Evolutionary conservation across 2,329 filamentous ascomycete species (phyloP).

Genomic region (Chrysosporium keratinophilum): DNA sequence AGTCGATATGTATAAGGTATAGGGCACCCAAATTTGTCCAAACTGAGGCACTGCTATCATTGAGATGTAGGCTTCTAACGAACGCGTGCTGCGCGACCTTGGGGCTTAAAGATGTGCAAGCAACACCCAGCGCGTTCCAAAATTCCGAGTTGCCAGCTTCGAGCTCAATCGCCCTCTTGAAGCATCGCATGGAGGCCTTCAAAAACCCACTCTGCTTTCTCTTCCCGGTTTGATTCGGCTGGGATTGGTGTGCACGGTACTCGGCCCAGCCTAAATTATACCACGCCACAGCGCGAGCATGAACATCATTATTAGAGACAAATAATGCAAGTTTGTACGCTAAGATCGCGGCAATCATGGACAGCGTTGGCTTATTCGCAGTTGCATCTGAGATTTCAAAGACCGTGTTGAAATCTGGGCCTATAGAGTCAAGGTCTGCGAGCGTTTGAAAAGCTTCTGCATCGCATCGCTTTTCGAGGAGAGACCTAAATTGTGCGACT

Average conservation of each 20-base stretch:
- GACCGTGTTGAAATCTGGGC: constrained; percentile 31
- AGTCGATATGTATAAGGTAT: constrained; percentile 73
- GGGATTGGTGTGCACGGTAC: constrained; percentile 63
- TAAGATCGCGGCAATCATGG: constrained; percentile 63
- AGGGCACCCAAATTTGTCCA: constrained; percentile 90
- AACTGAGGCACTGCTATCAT: constrained; percentile 70
- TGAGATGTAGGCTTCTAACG: constrained; percentile 80
- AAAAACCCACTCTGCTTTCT: constrained; percentile 52
- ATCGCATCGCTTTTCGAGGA: constrained; percentile 48
- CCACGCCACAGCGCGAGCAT: constrained; percentile 90
- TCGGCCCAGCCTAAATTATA: constrained; percentile 97
- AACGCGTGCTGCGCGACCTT: constrained; percentile 88
- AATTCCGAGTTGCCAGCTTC: constrained; percentile 92
- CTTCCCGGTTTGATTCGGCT: constrained; percentile 37
- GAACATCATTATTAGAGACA: constrained; percentile 59
- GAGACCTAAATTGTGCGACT: constrained; percentile 40
- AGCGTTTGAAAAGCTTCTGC: constrained; percentile 51
- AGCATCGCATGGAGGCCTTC: constrained; percentile 73
- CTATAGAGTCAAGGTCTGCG: constrained; percentile 58
- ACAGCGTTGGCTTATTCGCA: constrained; percentile 39
- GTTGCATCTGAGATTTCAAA: constrained; percentile 25
- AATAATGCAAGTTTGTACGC: constrained; percentile 79
- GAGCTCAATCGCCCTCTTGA: constrained; percentile 91
- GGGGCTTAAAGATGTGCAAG: constrained; percentile 74
- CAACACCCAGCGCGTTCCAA: constrained; percentile 91